Evolutionary conservation across 2,329 filamentous ascomycete species (phyloP).

Genomic region (Stachybotrys elegans): DNA sequence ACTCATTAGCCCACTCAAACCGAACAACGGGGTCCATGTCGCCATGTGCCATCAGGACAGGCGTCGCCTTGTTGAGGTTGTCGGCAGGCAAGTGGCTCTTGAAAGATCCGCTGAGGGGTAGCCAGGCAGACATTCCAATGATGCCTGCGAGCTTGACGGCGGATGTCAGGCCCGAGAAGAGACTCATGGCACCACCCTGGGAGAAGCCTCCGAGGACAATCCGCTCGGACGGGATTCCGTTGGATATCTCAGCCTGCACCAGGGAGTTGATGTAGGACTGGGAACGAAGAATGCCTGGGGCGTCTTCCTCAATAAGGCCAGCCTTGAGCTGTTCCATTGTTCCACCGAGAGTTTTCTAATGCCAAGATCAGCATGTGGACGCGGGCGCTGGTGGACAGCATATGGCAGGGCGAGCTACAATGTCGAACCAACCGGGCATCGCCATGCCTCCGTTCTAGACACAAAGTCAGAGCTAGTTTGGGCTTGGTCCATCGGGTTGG

Average conservation of each 20-base stretch:
- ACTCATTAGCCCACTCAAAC: conserved; percentile 2
- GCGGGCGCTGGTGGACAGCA: no score
- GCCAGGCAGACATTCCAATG: conserved; percentile 75
- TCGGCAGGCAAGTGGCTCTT: conserved; percentile 28
- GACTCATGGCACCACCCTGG: conserved; percentile 78
- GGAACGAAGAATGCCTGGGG: conserved; percentile 65
- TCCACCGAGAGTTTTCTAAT: conserved; percentile 22
- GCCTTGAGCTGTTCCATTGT: conserved; percentile 16
- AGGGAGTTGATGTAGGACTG: conserved; percentile 70
- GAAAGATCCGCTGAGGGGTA: conserved; percentile 56
- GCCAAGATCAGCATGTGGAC: not conserved
- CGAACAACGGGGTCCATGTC: conserved; percentile 64
- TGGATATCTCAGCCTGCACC: conserved; percentile 72
- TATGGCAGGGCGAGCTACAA: conserved; percentile 36
- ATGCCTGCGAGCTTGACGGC: conserved; percentile 73
- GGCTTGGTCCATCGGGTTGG: no score
- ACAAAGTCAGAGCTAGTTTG: no score
- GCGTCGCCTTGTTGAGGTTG: conserved; percentile 56
- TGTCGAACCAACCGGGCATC: conserved; percentile 81
- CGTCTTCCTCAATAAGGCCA: conserved; percentile 47
- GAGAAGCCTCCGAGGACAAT: conserved; percentile 82
- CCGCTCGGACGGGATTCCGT: conserved; percentile 72
- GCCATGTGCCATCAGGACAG: conserved; percentile 82
- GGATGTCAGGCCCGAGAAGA: conserved; percentile 72
- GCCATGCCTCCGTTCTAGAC: conserved; percentile 67